phyloP scores from a whole-genome alignment of 345 rosid genomes.

The Rhizophora mangle region DNA sequence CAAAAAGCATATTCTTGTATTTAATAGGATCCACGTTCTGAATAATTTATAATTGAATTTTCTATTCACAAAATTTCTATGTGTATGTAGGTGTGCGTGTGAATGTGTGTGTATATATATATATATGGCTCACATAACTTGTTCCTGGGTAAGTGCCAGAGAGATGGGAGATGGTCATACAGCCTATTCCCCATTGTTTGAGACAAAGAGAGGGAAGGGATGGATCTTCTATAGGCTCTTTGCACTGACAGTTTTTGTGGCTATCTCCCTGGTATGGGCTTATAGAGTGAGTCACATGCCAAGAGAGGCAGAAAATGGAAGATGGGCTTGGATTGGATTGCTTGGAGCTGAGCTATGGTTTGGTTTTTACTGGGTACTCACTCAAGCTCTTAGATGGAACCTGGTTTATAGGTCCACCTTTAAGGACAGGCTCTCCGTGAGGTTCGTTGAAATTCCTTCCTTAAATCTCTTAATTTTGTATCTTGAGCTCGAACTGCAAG shows the following conservation, averaged over 20 bases:
- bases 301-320: constrained; percentile 9
- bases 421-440: constrained; percentile 27
- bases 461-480: too few relatives aligned
- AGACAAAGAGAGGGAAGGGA: constrained; percentile 16
- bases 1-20: too few relatives aligned
- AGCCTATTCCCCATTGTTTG: constrained; percentile 14
- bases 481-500: too few relatives aligned
- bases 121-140: too few relatives aligned
- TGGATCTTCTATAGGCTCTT: background rate
- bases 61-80: too few relatives aligned
- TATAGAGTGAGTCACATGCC: constrained; percentile 20
- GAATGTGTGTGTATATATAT: too few relatives aligned
- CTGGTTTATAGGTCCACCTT: constrained; percentile 20
- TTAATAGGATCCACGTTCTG: too few relatives aligned
- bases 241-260: constrained; percentile 12
- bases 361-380: constrained; percentile 29
- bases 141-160: too few relatives aligned
- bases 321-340: constrained; percentile 32
- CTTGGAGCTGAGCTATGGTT: constrained; percentile 30
- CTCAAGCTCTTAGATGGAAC: constrained; percentile 22
- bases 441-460: constrained; percentile 2
- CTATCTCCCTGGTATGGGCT: constrained; percentile 10
- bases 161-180: background rate
- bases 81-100: too few relatives aligned
- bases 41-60: too few relatives aligned